phyloP scores from a whole-genome alignment of 306 rosid species.

The Pyrus betulifolia region DNA sequence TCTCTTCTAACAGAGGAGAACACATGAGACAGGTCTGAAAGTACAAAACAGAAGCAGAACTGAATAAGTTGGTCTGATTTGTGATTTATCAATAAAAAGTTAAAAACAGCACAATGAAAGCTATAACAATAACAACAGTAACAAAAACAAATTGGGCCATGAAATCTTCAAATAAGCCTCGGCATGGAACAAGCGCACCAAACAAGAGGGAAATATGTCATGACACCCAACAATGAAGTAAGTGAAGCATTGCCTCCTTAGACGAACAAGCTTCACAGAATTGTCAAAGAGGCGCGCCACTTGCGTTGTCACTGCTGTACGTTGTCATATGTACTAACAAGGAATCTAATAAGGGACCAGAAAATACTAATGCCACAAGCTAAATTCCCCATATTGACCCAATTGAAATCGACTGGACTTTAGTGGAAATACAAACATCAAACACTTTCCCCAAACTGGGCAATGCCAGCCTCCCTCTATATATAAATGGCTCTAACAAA shows the following conservation, averaged over 20 bases:
- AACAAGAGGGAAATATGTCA: neutral
- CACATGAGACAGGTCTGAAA: conserved; percentile 80
- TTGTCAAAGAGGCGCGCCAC: neutral
- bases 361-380: too few relatives aligned
- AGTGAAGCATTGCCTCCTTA: neutral
- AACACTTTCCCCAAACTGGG: neutral
- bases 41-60: conserved; percentile 10
- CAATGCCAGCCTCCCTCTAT: neutral
- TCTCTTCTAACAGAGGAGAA: conserved; percentile 77
- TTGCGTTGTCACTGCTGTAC: neutral
- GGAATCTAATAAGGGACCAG: neutral
- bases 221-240: neutral
- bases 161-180: neutral
- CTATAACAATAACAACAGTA: neutral
- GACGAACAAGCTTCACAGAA: neutral
- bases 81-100: neutral
- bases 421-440: neutral
- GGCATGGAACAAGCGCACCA: too few relatives aligned
- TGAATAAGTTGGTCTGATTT: conserved; percentile 1
- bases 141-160: neutral
- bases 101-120: conserved; percentile 4
- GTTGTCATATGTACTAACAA: neutral
- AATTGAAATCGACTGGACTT: neutral
- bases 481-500: neutral
- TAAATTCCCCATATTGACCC: neutral